Conservation (phyloP, 148 eudicot genomes). For the Persicaria maculosa region DNA sequence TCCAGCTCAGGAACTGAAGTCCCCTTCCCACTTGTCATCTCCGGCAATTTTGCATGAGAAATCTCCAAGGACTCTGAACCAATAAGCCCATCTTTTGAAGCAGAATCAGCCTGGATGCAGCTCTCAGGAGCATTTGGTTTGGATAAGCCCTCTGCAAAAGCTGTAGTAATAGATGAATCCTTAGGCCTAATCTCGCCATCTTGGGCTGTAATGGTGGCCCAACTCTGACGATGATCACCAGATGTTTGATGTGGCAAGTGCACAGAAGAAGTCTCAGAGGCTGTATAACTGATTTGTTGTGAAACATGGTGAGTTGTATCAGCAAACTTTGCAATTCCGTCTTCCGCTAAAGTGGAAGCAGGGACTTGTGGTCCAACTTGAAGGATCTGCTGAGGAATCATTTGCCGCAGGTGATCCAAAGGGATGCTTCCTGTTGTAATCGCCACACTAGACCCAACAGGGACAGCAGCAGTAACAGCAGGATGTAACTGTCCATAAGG, state of each 20-base stretch:
- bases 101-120: constrained; percentile 10
- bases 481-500: constrained; percentile 44
- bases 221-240: constrained; percentile 30
- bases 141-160: constrained; percentile 17
- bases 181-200: constrained; percentile 22
- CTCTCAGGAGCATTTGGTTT: constrained; percentile 20
- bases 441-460: constrained; percentile 20
- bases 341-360: constrained; percentile 31
- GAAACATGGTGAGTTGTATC: constrained; percentile 32
- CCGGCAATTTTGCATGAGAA: constrained; percentile 19
- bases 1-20: constrained; percentile 19
- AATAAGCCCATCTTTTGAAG: background rate
- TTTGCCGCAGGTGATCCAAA: constrained; percentile 29
- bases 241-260: constrained; percentile 61
- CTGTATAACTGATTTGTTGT: constrained; percentile 22
- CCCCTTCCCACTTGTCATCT: constrained; percentile 18
- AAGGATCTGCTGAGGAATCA: constrained; percentile 36
- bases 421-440: constrained; percentile 34
- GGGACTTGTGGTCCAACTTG: constrained; percentile 46
- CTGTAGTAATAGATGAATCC: constrained; percentile 21
- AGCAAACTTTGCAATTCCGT: constrained; percentile 22
- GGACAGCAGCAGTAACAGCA: constrained; percentile 29
- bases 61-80: constrained; percentile 14
- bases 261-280: constrained; percentile 34
- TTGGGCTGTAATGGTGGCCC: constrained; percentile 26